Conservation (phyloP, 805 yeast genomes). For the Metschnikowia rubicola region DNA sequence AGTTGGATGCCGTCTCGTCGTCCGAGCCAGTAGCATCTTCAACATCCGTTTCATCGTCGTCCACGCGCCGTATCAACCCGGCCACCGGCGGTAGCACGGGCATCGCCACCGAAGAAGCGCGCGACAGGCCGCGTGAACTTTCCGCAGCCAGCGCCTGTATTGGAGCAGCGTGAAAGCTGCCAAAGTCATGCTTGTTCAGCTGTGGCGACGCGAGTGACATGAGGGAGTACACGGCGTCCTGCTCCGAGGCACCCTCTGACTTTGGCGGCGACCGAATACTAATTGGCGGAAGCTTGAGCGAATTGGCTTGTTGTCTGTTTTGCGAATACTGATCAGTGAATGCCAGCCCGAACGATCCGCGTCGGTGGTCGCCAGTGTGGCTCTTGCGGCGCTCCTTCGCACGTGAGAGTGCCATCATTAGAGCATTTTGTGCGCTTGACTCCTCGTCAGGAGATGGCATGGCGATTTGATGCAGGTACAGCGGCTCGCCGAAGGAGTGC, state of each 20-base stretch:
- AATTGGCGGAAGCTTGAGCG: constrained; percentile 15
- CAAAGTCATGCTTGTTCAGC: constrained; percentile 22
- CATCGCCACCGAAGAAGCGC: constrained; percentile 24
- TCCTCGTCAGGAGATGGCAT: constrained; percentile 38
- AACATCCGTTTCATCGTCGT: constrained; percentile 35
- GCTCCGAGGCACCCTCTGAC: constrained; percentile 36
- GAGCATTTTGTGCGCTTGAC: constrained; percentile 45
- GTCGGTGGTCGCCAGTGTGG: constrained; percentile 11
- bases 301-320: constrained; percentile 1
- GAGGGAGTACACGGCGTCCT: constrained; percentile 53
- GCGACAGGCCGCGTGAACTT: constrained; percentile 20
- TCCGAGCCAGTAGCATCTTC: constrained; percentile 29
- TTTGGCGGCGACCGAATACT: constrained; percentile 9
- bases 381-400: constrained; percentile 17
- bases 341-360: constrained; percentile 9
- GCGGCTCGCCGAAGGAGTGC: background rate
- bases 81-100: constrained; percentile 30
- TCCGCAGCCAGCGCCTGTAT: background rate
- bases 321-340: constrained; percentile 7
- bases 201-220: constrained; percentile 56
- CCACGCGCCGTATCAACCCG: constrained; percentile 22
- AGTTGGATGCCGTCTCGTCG: constrained; percentile 14
- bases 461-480: constrained; percentile 1
- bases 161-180: constrained; percentile 23
- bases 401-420: constrained; percentile 37